These are phyloP conservation scores for Drechslerella dactyloides DNA, from an alignment of 2,329 filamentous ascomycete species.

Conservation along the genomic window DNA sequence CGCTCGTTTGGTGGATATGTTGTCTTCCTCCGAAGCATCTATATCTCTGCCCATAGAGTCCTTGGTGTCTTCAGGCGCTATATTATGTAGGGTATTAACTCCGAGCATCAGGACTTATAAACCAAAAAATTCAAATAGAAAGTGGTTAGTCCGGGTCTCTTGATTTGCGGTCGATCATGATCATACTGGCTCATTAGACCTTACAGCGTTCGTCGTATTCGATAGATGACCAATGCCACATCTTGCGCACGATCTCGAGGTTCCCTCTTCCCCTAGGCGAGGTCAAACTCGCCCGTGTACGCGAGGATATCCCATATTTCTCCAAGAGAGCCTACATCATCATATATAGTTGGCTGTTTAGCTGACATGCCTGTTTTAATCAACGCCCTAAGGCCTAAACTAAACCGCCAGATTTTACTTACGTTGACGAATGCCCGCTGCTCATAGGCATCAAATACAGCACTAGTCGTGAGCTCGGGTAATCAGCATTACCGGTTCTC, in stretches of 20 bases:
- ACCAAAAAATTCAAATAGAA: neutral
- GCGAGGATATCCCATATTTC: constrained; percentile 37
- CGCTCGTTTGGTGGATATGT: neutral
- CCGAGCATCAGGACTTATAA: constrained; percentile 30
- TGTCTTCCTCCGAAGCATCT: constrained; percentile 1
- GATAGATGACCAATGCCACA: constrained; percentile 49
- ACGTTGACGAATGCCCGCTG: constrained; percentile 37
- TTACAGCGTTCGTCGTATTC: constrained; percentile 48
- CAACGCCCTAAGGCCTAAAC: neutral
- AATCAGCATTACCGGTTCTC: neutral
- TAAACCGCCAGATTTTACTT: neutral
- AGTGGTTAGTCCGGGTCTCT: neutral
- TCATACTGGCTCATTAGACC: neutral
- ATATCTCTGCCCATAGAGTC: neutral
- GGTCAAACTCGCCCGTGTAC: constrained; percentile 32
- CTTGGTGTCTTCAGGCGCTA: constrained; percentile 20
- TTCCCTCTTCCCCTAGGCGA: constrained; percentile 40
- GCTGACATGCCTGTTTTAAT: neutral
- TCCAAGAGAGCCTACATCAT: constrained; percentile 19
- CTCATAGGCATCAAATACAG: constrained; percentile 44
- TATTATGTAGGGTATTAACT: constrained; percentile 40
- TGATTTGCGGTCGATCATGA: no score
- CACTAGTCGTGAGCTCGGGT: constrained; percentile 8
- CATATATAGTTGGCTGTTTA: neutral
- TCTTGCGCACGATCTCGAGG: constrained; percentile 44